Base-by-base conservation (phyloP, 2,329 filamentous ascomycete genomes). In the Tetracladium maxilliforme region DNA sequence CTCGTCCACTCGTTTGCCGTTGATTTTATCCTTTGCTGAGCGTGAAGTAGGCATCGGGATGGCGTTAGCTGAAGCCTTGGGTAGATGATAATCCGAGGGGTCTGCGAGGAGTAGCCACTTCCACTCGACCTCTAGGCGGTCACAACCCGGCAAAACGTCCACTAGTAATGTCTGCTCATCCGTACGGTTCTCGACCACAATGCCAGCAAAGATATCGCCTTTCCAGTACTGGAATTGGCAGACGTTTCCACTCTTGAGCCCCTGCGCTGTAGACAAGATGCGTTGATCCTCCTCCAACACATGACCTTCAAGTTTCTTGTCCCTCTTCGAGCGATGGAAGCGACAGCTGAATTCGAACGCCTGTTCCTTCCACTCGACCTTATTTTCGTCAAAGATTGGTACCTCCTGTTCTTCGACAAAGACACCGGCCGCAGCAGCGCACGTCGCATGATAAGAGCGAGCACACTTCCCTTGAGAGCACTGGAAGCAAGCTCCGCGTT, bases 381-480 rank as follows among this genome's bases (percentile, higher is more conserved):
- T 84, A 43, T 94, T 84, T 39, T 92, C 82, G 25, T 77, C 81
- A 46, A 86, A 87, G 3, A 92, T 79, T 0, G 83, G 80, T 16
- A 92, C 74, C 18, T 83, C 71, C 16, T 81, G 81, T 39, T 83
- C 71, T 45, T 98, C 87, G 24, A 94, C 74, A 44, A 92, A 80
- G 3, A 94, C 84, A 29, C 90, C 90, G 18, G 86, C 87, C 13
- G 87, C 75, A 6, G 84, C 77, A 4, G 90, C 90, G 46, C 90
- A 98, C 2, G 86, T 95, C 10, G 87, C 81, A 47, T 98, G 90
- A 51, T 94, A 98, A 7, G 87, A 78, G 34, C 90, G 66, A 4
- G 82, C 78, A 42, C 90, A 98, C 48, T 93, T 95, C 57, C 86
- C 87, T 38, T 83, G 77, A 2, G 83, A 92, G 51, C 90, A 98